Percentiles rank a stretch among this genome's conserved stretches.
phyloP scores from a whole-genome alignment of 257 asterid genomes.

The Ilex asprella region DNA sequence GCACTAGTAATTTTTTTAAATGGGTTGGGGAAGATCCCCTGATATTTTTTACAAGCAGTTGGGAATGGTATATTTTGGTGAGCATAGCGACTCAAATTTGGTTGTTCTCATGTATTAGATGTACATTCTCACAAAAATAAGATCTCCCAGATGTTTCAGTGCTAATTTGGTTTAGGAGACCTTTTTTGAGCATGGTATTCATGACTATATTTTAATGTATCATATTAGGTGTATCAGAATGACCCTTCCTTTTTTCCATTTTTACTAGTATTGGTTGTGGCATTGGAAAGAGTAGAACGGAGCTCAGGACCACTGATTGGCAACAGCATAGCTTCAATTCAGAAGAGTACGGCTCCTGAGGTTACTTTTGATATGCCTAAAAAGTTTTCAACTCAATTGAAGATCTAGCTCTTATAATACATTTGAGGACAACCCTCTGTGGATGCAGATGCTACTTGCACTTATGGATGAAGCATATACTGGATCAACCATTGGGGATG shows the following conservation, averaged over 20 bases:
- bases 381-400: slow-evolving; percentile 2
- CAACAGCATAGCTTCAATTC: slow-evolving; percentile 86
- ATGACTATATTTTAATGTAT: too few species aligned
- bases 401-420: slow-evolving; percentile 7
- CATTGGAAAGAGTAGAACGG: slow-evolving; percentile 81
- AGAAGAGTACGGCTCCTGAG: slow-evolving; percentile 95
- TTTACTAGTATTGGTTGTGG: slow-evolving; percentile 75
- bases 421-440: slow-evolving; percentile 18
- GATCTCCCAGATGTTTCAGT: too few species aligned
- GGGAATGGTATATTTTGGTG: too few species aligned
- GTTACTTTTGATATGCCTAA: slow-evolving; percentile 33
- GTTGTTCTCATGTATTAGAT: too few species aligned
- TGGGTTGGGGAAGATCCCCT: too few species aligned
- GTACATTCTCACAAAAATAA: too few species aligned
- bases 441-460: slow-evolving; percentile 78
- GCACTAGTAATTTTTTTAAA: too few species aligned
- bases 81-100: too few species aligned
- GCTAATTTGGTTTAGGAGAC: too few species aligned
- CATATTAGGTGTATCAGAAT: too few species aligned
- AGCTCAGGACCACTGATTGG: slow-evolving; percentile 91
- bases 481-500: slow-evolving; percentile 91
- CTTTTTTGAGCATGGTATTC: too few species aligned
- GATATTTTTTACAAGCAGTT: too few species aligned
- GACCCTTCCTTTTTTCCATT: not conserved
- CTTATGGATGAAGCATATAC: slow-evolving; percentile 99